A percentile compares a stretch with the other conserved stretches of the same genome.
These are phyloP conservation scores for Pyricularia grisea DNA, from an alignment of 2,329 filamentous ascomycete genomes.

Conservation along the genomic window DNA sequence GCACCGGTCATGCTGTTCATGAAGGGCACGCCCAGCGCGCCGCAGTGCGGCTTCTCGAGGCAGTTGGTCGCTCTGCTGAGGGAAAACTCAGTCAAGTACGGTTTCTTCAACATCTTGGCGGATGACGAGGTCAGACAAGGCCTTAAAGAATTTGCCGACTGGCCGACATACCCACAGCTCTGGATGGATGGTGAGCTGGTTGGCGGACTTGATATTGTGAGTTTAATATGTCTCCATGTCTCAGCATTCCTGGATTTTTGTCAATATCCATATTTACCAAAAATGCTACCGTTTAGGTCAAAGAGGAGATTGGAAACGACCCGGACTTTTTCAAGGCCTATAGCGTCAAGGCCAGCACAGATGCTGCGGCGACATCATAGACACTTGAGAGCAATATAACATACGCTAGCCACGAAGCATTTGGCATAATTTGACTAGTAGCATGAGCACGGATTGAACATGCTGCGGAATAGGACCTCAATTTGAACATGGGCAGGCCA, in stretches of 20 bases:
- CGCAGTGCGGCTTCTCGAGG: slow-evolving; percentile 91
- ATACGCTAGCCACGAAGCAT: not conserved
- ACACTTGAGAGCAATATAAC: not conserved
- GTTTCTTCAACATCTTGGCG: slow-evolving; percentile 97
- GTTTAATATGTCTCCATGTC: slow-evolving; percentile 24
- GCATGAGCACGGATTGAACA: not conserved
- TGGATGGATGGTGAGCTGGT: slow-evolving; percentile 88
- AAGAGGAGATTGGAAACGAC: slow-evolving; percentile 83
- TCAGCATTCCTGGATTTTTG: not conserved
- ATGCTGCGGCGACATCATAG: slow-evolving; percentile 2
- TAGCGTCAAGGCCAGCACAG: slow-evolving; percentile 35
- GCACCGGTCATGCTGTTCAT: slow-evolving; percentile 99
- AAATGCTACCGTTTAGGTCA: slow-evolving; percentile 49
- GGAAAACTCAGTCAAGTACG: slow-evolving; percentile 88
- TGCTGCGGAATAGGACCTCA: not conserved
- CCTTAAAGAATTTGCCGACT: slow-evolving; percentile 94
- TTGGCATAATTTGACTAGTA: not conserved
- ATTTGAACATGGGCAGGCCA: not conserved
- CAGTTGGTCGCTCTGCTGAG: slow-evolving; percentile 80
- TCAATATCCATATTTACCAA: not conserved
- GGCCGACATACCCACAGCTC: slow-evolving; percentile 94
- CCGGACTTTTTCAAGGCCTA: slow-evolving; percentile 74
- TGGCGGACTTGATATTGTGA: slow-evolving; percentile 90
- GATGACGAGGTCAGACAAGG: slow-evolving; percentile 96
- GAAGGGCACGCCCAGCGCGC: slow-evolving; percentile 95